Evolutionary conservation across 331 rosid genomes (phyloP), one percentile per base, ranked within the genome.

Genomic region (Pyrus hybrid): DNA sequence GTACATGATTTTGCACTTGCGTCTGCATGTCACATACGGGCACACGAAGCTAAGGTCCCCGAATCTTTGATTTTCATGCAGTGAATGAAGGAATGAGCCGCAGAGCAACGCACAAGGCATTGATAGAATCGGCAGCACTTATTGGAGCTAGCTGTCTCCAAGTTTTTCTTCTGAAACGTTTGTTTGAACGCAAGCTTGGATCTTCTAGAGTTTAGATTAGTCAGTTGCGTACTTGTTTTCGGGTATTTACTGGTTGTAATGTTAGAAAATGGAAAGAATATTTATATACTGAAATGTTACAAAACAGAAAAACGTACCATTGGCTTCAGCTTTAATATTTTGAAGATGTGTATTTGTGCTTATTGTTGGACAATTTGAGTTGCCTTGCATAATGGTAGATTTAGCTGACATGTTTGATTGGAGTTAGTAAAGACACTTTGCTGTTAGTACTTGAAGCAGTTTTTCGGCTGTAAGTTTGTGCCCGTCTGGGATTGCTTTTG

Each of bases 21-120:
- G 0, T 37, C 45, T 37, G 13, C 45, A 37, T 37, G 45, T 37
- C 45, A 37, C 45, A 37, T 1, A 37, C 13, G 45, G 45, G 45
- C 45, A 14, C 76, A 60, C 2, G 4, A 25, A 41, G 14, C 43
- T 12, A 18, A 30, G 7, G n/a, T 2, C 57, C 8, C 3, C 7
- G 5, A 13, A 64, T 60, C 23, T 65, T 5, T 13, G 18, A 80
- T 26, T 80, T 66, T 25, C 63, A 25, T 87, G 89, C 91, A 90
- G 99, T 90, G 83, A 94, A 94, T 64, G 97, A 87, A 13, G 93
- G 86, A 71, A 90, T 94, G 97, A 80, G 97, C 86, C 78, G 75
- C 45, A 86, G 97, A 83, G 96, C 97, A 77, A 26, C 93, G 5
- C 92, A 89, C 77, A 92, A 92, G 83, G 96, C 92, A 71, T 29